A percentile compares a stretch with the other conserved stretches of the same genome.
Conservation (phyloP, 306 rosid genomes). For the Vigna angularis region DNA sequence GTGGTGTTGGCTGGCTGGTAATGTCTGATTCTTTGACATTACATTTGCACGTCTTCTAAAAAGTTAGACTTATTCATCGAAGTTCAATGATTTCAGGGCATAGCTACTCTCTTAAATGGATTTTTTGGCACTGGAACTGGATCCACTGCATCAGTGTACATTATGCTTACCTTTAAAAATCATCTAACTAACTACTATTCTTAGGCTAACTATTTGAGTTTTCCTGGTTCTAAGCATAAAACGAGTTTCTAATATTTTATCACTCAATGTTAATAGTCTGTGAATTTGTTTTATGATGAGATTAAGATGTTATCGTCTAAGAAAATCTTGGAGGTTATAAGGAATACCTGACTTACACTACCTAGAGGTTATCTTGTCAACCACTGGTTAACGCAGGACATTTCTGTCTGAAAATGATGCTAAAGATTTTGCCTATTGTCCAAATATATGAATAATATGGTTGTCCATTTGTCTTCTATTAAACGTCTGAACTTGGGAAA, state of each 20-base stretch:
- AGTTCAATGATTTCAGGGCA: slow-evolving; percentile 63
- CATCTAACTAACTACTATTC: background rate
- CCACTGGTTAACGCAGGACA: background rate
- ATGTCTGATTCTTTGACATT: slow-evolving; percentile 26
- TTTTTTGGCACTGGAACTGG: slow-evolving; percentile 77
- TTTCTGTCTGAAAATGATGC: background rate
- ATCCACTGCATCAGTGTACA: slow-evolving; percentile 87
- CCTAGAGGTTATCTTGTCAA: no score
- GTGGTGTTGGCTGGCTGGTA: slow-evolving; percentile 97
- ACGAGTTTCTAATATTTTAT: no score
- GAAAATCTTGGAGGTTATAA: no score
- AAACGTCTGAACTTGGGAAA: background rate
- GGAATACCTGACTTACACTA: no score
- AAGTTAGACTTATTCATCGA: slow-evolving; percentile 10
- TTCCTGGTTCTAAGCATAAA: no score
- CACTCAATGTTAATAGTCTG: no score
- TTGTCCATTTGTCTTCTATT: background rate
- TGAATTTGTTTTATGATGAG: no score
- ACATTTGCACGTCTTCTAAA: background rate
- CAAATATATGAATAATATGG: slow-evolving; percentile 35
- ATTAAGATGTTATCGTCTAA: no score
- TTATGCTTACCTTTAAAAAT: slow-evolving; percentile 16
- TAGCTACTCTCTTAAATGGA: slow-evolving; percentile 75
- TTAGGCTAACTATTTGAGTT: background rate
- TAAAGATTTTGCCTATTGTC: background rate